phyloP scores from a whole-genome alignment of 805 yeast genomes.

The Kuraishia ogatae region DNA sequence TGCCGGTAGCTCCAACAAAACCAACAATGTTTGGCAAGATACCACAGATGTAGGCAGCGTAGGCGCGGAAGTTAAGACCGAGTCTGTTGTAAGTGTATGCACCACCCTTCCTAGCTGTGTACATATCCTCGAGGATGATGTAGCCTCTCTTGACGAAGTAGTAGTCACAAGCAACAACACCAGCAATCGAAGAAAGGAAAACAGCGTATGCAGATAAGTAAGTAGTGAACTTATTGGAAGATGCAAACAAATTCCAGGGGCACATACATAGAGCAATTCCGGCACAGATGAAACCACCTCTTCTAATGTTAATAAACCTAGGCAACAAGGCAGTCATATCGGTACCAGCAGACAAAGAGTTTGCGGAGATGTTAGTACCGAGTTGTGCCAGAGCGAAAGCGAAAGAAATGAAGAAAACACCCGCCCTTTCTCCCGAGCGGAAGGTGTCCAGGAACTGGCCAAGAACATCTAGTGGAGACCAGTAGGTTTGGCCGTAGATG shows the following conservation, averaged over 20 bases:
- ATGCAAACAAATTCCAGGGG: slow-evolving; percentile 74
- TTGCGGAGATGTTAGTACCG: slow-evolving; percentile 71
- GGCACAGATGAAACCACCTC: slow-evolving; percentile 79
- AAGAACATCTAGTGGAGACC: slow-evolving; percentile 82
- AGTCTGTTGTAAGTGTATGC: slow-evolving; percentile 50
- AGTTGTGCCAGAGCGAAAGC: slow-evolving; percentile 71
- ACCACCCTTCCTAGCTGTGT: slow-evolving; percentile 32
- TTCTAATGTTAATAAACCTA: slow-evolving; percentile 57
- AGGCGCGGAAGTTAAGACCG: slow-evolving; percentile 83
- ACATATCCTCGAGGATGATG: slow-evolving; percentile 56
- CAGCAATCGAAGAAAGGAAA: slow-evolving; percentile 77
- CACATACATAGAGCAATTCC: slow-evolving; percentile 59
- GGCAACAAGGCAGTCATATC: slow-evolving; percentile 64
- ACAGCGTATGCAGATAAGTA: slow-evolving; percentile 77
- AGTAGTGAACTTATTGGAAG: slow-evolving; percentile 68
- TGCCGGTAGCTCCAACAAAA: slow-evolving; percentile 74
- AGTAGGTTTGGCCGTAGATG: slow-evolving; percentile 59
- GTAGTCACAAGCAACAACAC: slow-evolving; percentile 64
- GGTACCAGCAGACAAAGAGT: slow-evolving; percentile 64
- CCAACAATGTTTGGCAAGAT: slow-evolving; percentile 82
- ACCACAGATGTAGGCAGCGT: slow-evolving; percentile 71
- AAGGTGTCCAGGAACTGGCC: slow-evolving; percentile 48
- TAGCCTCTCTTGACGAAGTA: slow-evolving; percentile 66
- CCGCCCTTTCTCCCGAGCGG: slow-evolving; percentile 60
- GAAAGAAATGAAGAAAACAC: slow-evolving; percentile 65